Conservation (phyloP, 805 yeast species). For the Komagataella kurtzmanii region DNA sequence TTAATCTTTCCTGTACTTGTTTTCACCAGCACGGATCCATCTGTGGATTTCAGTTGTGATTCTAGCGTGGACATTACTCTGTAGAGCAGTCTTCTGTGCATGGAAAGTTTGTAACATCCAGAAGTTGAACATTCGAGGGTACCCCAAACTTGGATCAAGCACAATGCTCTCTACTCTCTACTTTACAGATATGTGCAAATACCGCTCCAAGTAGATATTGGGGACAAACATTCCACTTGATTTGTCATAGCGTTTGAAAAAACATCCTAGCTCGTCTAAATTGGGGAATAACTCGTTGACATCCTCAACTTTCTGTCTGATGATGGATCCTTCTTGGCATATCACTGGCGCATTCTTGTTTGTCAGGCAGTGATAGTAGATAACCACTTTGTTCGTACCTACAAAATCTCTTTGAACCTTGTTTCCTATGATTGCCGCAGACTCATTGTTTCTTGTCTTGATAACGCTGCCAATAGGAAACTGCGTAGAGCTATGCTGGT, state of each 20-base stretch:
- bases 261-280: conserved; percentile 2
- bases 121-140: neutral
- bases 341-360: conserved; percentile 1
- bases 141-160: neutral
- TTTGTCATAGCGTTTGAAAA: conserved; percentile 2
- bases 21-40: conserved; percentile 28
- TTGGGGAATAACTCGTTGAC: neutral
- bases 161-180: neutral
- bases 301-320: neutral
- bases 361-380: conserved; percentile 2
- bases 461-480: conserved; percentile 2
- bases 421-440: neutral
- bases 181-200: neutral
- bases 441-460: neutral
- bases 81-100: neutral
- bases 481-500: neutral
- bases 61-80: neutral
- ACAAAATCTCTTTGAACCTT: neutral
- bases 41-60: conserved; percentile 1
- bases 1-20: conserved; percentile 32
- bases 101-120: neutral
- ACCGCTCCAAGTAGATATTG: neutral
- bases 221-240: neutral
- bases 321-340: conserved; percentile 1
- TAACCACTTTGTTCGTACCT: neutral